Conservation (phyloP, 495 filamentous ascomycete species). For the Penicillium bialowiezense region DNA sequence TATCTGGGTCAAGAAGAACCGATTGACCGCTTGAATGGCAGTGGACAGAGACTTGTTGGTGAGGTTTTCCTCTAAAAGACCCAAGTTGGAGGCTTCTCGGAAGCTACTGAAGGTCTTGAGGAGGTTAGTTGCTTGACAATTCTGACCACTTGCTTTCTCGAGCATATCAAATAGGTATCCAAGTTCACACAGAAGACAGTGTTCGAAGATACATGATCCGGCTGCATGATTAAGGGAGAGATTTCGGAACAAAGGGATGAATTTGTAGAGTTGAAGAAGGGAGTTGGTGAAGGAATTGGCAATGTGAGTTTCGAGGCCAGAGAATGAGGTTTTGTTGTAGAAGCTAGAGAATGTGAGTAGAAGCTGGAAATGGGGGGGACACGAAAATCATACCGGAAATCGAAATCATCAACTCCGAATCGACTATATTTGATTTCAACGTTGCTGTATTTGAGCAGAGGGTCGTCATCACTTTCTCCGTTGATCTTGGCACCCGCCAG, state of each 20-base stretch:
- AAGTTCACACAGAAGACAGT: conserved; percentile 89
- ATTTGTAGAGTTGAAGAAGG: conserved; percentile 86
- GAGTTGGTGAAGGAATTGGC: conserved; percentile 94
- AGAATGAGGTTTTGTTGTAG: conserved; percentile 88
- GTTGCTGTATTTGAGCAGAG: conserved; percentile 81
- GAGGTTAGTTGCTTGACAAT: conserved; percentile 97
- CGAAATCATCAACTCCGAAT: conserved; percentile 96
- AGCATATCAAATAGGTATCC: conserved; percentile 98
- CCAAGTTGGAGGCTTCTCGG: conserved; percentile 66
- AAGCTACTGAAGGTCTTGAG: conserved; percentile 81
- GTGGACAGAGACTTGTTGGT: conserved; percentile 63
- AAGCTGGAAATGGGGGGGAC: neutral
- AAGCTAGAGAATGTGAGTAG: conserved; percentile 51
- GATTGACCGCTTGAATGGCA: conserved; percentile 73
- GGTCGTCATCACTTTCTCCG: conserved; percentile 63
- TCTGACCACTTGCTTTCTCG: conserved; percentile 86
- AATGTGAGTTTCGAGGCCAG: conserved; percentile 93
- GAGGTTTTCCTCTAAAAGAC: conserved; percentile 79
- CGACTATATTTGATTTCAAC: conserved; percentile 97
- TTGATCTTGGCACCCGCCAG: conserved; percentile 59
- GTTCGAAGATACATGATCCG: conserved; percentile 72
- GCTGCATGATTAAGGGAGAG: conserved; percentile 87
- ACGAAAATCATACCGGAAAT: conserved; percentile 69
- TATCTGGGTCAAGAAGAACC: conserved; percentile 74
- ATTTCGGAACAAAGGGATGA: conserved; percentile 85